Evolutionary conservation across 495 filamentous ascomycete species (phyloP), one percentile per base, ranked within the genome.

Genomic region (Durotheca rogersii): DNA sequence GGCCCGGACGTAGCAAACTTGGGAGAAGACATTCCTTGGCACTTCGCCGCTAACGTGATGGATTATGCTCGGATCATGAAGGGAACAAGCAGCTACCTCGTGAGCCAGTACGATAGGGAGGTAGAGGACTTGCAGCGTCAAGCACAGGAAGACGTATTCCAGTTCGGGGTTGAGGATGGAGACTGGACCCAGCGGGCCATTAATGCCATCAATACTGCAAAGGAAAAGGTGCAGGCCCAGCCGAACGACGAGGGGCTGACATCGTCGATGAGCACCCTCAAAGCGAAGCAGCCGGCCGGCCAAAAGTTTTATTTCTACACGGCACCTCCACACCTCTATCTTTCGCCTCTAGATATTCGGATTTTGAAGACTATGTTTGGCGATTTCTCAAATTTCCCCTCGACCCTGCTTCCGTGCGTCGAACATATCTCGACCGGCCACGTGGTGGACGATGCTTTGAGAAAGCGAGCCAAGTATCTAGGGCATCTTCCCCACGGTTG

Each of bases 11-110:
- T 78, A 4, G 72, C 88, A 11, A 73, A 74, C 12, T 71, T 80
- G 10, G 76, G 74, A 10, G 85, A 93, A 29, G 86, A 89, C 62
- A 77, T 96, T 25, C 93, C 93, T 0, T 97, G 93, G 93, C 87
- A 94, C 59, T 88, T 92, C 71, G 89, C 88, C 23, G 90, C 89
- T 2, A 93, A 95, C 56, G 89, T 96, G 14, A 80, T 90, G 62
- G 93, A 98, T 65, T 97, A 96, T 72, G 90, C 90, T 37, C 80
- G 93, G 38, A 84, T 98, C 35, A 96, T 98, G 87, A 95, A 89
- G 68, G 93, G 92, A 9, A 90, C 86, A 3, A 85, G 89, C 64
- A 82, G 86, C 11, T 97, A 97, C 58, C 90, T 98, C 86, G 60
- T 68, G 12, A 72, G 80, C 40, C 85, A 96, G 66, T 92, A 84